These are phyloP conservation scores for Capsicum pubescens DNA, from an alignment of 257 asterid genomes.

Conservation along the genomic window DNA sequence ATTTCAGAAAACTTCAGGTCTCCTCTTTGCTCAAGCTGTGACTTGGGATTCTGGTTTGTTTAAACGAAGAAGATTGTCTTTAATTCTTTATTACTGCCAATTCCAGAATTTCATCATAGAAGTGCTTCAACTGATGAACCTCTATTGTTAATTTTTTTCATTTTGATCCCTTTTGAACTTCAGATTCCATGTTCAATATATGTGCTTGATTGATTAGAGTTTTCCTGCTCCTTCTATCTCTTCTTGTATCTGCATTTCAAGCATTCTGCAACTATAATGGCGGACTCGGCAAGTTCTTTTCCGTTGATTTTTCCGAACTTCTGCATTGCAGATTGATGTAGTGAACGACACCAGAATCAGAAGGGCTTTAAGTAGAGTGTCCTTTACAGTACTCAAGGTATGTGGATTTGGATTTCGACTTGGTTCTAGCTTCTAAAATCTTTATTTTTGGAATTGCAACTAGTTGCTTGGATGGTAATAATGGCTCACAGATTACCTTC, in stretches of 20 bases:
- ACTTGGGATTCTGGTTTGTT: conserved; percentile 28
- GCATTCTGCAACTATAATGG: background rate
- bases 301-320: background rate
- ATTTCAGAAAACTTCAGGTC: too few relatives aligned
- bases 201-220: background rate
- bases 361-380: conserved; percentile 84
- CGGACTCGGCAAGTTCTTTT: background rate
- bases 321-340: conserved; percentile 65
- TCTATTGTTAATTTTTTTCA: background rate
- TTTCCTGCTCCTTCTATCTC: conserved; percentile 2
- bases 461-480: background rate
- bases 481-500: background rate
- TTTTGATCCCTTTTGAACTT: background rate
- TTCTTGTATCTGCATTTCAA: background rate
- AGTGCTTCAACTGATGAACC: background rate
- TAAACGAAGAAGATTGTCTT: background rate
- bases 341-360: conserved; percentile 69
- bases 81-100: background rate
- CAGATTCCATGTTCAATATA: background rate
- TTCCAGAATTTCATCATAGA: background rate
- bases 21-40: background rate
- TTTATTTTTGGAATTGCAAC: background rate
- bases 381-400: conserved; percentile 93
- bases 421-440: background rate
- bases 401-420: background rate